Percentiles rank a stretch among this genome's conserved stretches.
phyloP scores from a whole-genome alignment of 2,329 filamentous ascomycete species.

The Ilyonectria sp. region DNA sequence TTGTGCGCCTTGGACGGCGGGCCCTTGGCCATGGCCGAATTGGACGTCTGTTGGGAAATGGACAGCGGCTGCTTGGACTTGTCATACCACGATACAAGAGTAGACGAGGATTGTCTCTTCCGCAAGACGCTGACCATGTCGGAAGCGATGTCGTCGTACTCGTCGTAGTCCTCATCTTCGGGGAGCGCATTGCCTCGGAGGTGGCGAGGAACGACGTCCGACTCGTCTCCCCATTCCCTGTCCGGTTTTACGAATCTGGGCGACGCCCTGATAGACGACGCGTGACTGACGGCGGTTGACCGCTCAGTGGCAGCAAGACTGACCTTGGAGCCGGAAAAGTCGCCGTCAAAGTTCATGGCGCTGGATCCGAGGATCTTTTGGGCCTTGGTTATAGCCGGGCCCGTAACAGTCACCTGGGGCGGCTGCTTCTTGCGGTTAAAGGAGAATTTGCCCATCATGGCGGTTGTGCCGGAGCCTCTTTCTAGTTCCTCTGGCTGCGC shows the following conservation, averaged over 20 bases:
- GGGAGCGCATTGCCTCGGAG: constrained; percentile 33
- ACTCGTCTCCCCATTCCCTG: constrained; percentile 47
- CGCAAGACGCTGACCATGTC: constrained; percentile 61
- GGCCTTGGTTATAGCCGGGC: constrained; percentile 46
- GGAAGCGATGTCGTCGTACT: constrained; percentile 50
- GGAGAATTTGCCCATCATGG: constrained; percentile 49
- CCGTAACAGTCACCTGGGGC: constrained; percentile 47
- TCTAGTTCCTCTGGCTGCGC: constrained; percentile 18
- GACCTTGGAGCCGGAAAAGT: constrained; percentile 43
- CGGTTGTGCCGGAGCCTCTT: constrained; percentile 17
- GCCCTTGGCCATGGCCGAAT: constrained; percentile 71
- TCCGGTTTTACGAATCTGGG: constrained; percentile 4
- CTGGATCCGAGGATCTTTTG: constrained; percentile 47
- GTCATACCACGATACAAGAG: constrained; percentile 72
- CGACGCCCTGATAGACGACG: constrained; percentile 23
- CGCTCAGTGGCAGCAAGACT: constrained; percentile 38
- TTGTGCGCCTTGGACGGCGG: constrained; percentile 63
- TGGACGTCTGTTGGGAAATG: constrained; percentile 73
- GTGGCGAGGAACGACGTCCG: constrained; percentile 46
- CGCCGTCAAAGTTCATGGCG: constrained; percentile 46
- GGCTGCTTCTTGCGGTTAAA: constrained; percentile 50
- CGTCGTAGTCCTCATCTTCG: constrained; percentile 32
- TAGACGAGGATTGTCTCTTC: constrained; percentile 68
- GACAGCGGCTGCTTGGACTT: constrained; percentile 68
- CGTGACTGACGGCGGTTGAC: constrained; percentile 28